Conservation (phyloP, 257 asterid genomes). For the Ligustrum vulgare region DNA sequence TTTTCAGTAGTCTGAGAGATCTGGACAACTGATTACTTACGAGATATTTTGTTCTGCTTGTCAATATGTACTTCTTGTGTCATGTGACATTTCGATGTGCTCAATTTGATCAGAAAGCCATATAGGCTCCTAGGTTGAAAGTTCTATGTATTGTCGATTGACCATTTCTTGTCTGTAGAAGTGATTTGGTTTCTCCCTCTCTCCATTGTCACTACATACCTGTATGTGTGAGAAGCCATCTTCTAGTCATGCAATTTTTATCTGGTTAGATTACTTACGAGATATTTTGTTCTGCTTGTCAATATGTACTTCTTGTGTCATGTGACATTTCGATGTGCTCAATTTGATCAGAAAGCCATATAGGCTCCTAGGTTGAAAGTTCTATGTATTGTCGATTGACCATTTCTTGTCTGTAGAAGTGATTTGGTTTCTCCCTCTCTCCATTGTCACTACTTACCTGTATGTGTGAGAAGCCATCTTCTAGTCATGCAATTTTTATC, state of each 20-base stretch:
- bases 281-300: neutral
- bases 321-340: neutral
- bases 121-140: neutral
- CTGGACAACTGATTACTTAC: neutral
- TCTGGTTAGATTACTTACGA: neutral
- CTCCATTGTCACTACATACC: neutral
- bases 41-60: neutral
- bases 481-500: constrained; percentile 25
- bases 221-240: constrained; percentile 11
- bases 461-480: constrained; percentile 12
- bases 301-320: neutral
- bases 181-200: neutral
- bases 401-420: neutral
- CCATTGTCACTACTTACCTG: neutral
- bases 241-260: constrained; percentile 24
- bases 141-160: neutral
- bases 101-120: neutral
- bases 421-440: neutral
- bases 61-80: neutral
- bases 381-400: neutral
- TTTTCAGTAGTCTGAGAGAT: neutral
- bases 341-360: neutral
- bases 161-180: neutral
- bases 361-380: neutral
- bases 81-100: neutral